Evolutionary conservation across 2,329 filamentous ascomycete species (phyloP).

Genomic region (Elsinoe ampelina): DNA sequence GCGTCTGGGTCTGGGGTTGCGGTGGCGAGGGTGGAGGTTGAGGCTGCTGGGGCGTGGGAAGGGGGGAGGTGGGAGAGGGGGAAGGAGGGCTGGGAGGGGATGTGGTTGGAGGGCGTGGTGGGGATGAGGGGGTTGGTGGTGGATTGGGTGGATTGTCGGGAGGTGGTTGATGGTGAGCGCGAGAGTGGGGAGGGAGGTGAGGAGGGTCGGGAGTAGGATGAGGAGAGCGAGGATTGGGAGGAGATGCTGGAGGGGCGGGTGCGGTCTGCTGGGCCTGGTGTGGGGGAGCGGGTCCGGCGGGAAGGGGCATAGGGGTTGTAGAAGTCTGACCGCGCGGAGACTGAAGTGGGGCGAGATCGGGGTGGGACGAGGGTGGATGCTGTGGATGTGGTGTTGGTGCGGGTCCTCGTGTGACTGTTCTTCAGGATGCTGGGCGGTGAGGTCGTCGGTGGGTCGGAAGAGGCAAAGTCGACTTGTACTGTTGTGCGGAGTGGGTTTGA

Average conservation of each 20-base stretch:
- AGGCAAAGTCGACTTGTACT: conserved; percentile 7
- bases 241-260: neutral
- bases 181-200: neutral
- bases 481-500: neutral
- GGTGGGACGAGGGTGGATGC: neutral
- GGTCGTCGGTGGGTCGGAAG: neutral
- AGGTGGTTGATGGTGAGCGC: neutral
- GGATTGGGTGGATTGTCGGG: neutral
- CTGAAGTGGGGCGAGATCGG: neutral
- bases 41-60: neutral
- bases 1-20: neutral
- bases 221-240: neutral
- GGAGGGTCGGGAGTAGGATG: conserved; percentile 1
- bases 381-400: neutral
- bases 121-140: neutral
- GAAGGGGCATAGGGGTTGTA: conserved; percentile 1
- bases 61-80: neutral
- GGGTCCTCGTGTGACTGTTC: neutral
- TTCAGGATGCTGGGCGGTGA: neutral
- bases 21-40: neutral
- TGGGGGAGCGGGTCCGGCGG: neutral
- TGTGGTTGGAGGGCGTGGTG: neutral
- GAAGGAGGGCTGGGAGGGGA: neutral
- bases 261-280: neutral
- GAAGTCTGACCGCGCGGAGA: neutral